Base-by-base conservation (phyloP, 805 yeast species). In the Metschnikowia colocasiae region DNA sequence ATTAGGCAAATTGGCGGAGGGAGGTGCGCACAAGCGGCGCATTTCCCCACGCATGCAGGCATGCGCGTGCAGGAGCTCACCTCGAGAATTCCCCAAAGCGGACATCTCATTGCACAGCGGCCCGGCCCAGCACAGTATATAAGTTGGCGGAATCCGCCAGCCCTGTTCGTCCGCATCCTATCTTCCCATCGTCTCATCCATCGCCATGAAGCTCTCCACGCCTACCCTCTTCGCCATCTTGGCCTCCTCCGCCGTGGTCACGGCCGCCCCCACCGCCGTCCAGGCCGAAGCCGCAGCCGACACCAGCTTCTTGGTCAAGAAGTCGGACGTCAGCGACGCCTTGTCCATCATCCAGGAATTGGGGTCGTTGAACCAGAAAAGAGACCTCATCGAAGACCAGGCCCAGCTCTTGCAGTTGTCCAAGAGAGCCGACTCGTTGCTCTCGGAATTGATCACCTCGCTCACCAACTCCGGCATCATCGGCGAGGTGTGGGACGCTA, bases 181-280 rank as follows among this genome's bases (percentile, higher is more conserved):
- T 18, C 22, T 5, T 13, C 22, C 20, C 18, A 5, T 3, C 35
- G 16, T 10, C 26, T 6, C 19, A 27, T 10, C 25, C 19, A 27
- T 39, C 33, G 55, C 50, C 56, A 72, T 72, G 77, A 72, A 70
- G 63, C 65, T 71, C 36, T 59, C 75, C 32, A 60, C 69, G 38
- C 57, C 75, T 40, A 63, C 76, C 40, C 59, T 65, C 44, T 57
- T 69, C 51, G 74, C 75, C 47, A 57, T 71, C 51, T 63, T 69
- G 56, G 74, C 72, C 46, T 39, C 75, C 30, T 49, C 68, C 32
- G 60, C 73, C 26, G 53, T 65, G 16, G 32, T 71, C 51, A 63
- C 69, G 55, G 74, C 72, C 45, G 40, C 75, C 32, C 48, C 69
- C 32, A 60, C 73, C 26, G 54, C 64, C 40, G 75, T 66, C 22